Base-by-base conservation (phyloP, 2,329 filamentous ascomycete species). In the Talaromyces atroroseus region DNA sequence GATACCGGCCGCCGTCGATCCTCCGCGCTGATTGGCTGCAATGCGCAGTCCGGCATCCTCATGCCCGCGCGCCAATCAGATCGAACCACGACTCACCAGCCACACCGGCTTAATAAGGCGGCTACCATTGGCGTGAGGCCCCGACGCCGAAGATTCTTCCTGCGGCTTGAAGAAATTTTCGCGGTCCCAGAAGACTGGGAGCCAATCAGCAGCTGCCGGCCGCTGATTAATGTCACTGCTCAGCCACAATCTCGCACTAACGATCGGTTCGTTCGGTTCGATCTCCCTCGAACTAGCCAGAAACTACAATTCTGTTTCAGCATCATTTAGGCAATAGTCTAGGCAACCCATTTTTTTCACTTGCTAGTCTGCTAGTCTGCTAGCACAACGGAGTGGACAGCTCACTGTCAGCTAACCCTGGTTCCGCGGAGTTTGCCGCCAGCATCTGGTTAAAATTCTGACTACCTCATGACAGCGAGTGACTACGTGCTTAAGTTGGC, bases 41-140 rank as follows among this genome's bases (percentile, higher is more conserved):
- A 20, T 10, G 7, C 29, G 29, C 14, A 5, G 16, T 34, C 50
- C 24, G 38, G 34, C 50, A 34, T 2, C n/a, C 3, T 10, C 2
- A 10, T 6, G 21, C n/a, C 8, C 34, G 5, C 26, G 5, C 21
- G 3, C 52, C 52, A 54, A 54, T 49, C 32, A 49, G 45, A 8
- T 34, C 23, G 5, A 3, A 23, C 52, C 52, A 48, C 44, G 52
- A 38, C 21, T 18, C 52, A 48, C 36, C 52, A 54, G 52, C 52
- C 52, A 54, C 52, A 54, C 32, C 36, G 11, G 18, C 32, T 50
- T 21, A 50, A 29, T 36, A 24, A 48, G 20, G 45, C 45, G 18
- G n/a, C 21, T 40, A 4, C 36, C 12, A 40, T 40, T 40, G 36
- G 36, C 14, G 3, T 2, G n/a, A n/a, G 38, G 38, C 40, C 3